Base-by-base conservation (phyloP, 345 rosid species). In the Salix caprea region DNA sequence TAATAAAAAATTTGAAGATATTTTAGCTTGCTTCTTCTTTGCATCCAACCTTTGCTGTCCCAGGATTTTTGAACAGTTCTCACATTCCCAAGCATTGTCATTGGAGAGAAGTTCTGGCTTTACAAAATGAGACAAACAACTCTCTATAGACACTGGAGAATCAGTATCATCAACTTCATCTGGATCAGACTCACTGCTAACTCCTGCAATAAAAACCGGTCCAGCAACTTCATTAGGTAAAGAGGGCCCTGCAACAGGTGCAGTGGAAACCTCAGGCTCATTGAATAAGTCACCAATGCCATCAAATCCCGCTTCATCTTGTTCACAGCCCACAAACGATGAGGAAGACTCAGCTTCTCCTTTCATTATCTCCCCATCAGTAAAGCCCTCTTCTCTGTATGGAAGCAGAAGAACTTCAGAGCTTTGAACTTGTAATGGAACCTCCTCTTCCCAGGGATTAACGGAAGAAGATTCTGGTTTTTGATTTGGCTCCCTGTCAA, bases 11-110 rank as follows among this genome's bases (percentile, higher is more conserved):
- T 75, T 76, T 39, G 58, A 68, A 61, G 70, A 79, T 71, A 46
- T 79, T 73, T 78, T 84, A 21, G 82, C 75, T 66, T 75, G 81
- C 84, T 78, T 87, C 81, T 72, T 74, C 81, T 82, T 89, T 76
- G 86, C 79, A 72, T 81, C 85, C 76, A 83, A 79, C 64, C 30
- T 82, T 77, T 84, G 89, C 73, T 69, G 77, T 67, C 46, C 89
- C 74, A 89, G 76, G 75, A 66, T 80, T 81, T 82, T 90, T 11
- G 91, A 88, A 83, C 99, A 96, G 74, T 91, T 89, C 81, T 94
- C 97, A 81, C 98, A 96, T 65, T 92, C 83, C 98, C 99, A 96
- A 82, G 98, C 98, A 85, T 96, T 92, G 84, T 94, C 97, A 76
- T 90, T 83, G 19, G 89, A 86, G 74, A 96, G 92, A 80, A 92